Conservation (phyloP, 768 basidiomycete genomes). For the Amanita polypyramis region DNA sequence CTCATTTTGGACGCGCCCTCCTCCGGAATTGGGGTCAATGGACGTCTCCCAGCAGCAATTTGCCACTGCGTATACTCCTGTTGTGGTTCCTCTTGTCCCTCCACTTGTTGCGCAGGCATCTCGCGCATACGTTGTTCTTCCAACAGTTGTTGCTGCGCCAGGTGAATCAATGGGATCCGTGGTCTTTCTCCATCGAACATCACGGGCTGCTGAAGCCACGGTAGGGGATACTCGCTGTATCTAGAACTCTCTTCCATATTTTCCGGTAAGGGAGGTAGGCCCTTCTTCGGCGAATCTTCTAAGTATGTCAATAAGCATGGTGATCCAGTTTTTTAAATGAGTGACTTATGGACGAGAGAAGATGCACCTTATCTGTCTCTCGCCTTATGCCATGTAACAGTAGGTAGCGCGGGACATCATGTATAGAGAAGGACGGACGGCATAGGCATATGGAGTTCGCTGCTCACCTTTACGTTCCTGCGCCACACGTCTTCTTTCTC, state of each 20-base stretch:
- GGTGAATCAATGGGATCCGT: constrained; percentile 48
- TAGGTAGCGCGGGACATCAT: constrained; percentile 11
- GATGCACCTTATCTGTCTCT: constrained; percentile 53
- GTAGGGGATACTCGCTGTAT: constrained; percentile 1
- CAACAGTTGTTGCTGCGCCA: constrained; percentile 44
- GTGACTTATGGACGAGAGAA: constrained; percentile 18
- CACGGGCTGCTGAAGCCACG: constrained; percentile 6
- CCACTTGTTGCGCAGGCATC: not conserved
- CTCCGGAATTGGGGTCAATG: constrained; percentile 60
- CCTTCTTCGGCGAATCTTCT: constrained; percentile 12
- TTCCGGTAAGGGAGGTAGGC: constrained; percentile 14
- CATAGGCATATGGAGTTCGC: constrained; percentile 20
- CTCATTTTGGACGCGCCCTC: constrained; percentile 44
- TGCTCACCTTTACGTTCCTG: constrained; percentile 80
- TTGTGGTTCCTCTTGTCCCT: not conserved
- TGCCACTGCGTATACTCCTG: constrained; percentile 1
- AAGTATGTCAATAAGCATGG: constrained; percentile 1
- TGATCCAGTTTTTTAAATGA: constrained; percentile 3
- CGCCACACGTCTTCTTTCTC: constrained; percentile 48
- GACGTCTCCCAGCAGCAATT: constrained; percentile 15
- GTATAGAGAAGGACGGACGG: constrained; percentile 16
- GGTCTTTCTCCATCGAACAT: constrained; percentile 23
- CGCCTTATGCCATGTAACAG: constrained; percentile 20
- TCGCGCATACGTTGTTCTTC: not conserved
- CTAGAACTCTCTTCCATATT: not conserved